These are phyloP conservation scores for Aeminium ludgeri DNA, from an alignment of 495 filamentous ascomycete genomes.

Conservation along the genomic window DNA sequence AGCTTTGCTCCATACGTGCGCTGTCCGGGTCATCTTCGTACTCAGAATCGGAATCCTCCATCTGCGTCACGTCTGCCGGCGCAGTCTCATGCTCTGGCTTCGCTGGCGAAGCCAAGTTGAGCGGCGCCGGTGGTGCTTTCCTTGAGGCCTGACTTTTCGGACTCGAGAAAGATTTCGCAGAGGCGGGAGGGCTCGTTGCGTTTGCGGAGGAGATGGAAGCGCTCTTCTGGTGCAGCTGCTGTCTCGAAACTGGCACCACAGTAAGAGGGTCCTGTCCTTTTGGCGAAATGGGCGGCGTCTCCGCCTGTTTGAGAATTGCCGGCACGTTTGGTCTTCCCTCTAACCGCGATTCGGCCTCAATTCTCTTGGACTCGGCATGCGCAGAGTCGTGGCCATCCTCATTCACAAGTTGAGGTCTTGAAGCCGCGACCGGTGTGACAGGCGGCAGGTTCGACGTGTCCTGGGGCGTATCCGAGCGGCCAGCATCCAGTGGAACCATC, in stretches of 20 bases:
- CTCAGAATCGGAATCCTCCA: slow-evolving; percentile 53
- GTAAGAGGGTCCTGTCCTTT: no score
- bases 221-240: background rate
- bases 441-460: slow-evolving; percentile 5
- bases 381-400: no score
- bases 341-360: no score
- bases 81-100: background rate
- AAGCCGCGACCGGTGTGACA: slow-evolving; percentile 7
- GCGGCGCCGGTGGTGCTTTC: slow-evolving; percentile 69
- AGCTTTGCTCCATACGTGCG: slow-evolving; percentile 11
- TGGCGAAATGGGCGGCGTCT: background rate
- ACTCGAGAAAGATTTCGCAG: slow-evolving; percentile 6
- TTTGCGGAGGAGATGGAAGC: slow-evolving; percentile 4
- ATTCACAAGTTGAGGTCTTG: slow-evolving; percentile 1
- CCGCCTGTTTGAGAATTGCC: background rate
- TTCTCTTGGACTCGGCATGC: no score
- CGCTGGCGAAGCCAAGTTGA: slow-evolving; percentile 43
- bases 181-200: slow-evolving; percentile 5
- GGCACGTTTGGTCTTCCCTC: background rate
- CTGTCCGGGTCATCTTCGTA: slow-evolving; percentile 57
- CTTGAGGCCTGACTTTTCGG: slow-evolving; percentile 21
- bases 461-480: slow-evolving; percentile 15
- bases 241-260: no score
- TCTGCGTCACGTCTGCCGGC: background rate
- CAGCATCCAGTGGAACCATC: slow-evolving; percentile 1